Base-by-base conservation (phyloP, 1,284 basidiomycete species). In the Puccinia coronata region DNA sequence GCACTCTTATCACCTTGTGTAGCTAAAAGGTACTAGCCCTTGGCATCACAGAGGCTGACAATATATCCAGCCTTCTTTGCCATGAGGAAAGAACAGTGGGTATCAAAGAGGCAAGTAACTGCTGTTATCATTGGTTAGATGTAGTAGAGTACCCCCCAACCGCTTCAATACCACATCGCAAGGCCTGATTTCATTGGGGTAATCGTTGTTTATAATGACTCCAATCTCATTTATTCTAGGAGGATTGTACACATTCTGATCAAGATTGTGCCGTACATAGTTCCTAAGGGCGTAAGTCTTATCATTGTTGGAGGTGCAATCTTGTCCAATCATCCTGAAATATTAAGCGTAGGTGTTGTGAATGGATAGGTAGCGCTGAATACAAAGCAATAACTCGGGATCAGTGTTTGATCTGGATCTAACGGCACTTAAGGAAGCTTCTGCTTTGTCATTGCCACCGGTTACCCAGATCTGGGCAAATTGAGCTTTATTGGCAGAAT, bases 21-120 rank as follows among this genome's bases (percentile, higher is more conserved):
- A n/a, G n/a, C n/a, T n/a, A n/a, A n/a, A n/a, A n/a, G n/a, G n/a
- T n/a, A n/a, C n/a, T n/a, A n/a, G n/a, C n/a, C n/a, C n/a, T n/a
- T n/a, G n/a, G n/a, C n/a, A n/a, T n/a, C n/a, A n/a, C n/a, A n/a
- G n/a, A n/a, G 41, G 36, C 18, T 41, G 63, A 14, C 57, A 23
- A 11, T 39, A 11, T 11, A 41, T 39, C 55, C 72, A 74, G 6
- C 53, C 47, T 23, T 57, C 34, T 23, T 53, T 28, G 11, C 72
- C 72, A 59, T 39, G 55, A 2, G 73, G 73, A 20, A 75, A 47
- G 1, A 75, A 31, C 3, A 75, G 2, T 16, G 53, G 73, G 41
- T 61, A 75, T 14, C 55, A 36, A 2, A 75, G 18, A n/a, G 73
- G 39, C 3, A 75, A 20, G 41, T 75, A 75, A 25, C 51, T 23